Base-by-base conservation (phyloP, 2,329 filamentous ascomycete genomes). In the Colletotrichum sp. region DNA sequence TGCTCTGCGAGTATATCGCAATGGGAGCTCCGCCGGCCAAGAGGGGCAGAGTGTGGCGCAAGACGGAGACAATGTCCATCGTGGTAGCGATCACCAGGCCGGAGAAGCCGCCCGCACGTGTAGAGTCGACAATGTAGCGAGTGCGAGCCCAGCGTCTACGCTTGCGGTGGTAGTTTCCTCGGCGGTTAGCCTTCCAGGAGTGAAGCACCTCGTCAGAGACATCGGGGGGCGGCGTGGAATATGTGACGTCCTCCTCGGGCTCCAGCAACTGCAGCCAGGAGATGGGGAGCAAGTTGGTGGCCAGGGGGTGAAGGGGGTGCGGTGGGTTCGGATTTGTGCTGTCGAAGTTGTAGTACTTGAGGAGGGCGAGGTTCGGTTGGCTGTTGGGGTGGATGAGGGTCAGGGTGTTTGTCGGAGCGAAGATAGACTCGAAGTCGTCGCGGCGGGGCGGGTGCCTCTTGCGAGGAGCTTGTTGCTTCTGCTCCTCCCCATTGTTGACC, bases 181-280 rank as follows among this genome's bases (percentile, higher is more conserved):
- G 90, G 73, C 96, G 96, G 77, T 93, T 95, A 16, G 93, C 91
- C 85, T 98, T 98, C 90, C 94, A 92, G 2, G 89, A 86, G 0
- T 90, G 87, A 3, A 98, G 87, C 28, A 90, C 89, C 18, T 92
- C 90, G 1, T 92, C 87, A 0, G 92, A 80, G 2, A 93, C 87
- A 0, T 86, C 82, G 1, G 91, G 87, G 0, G 95, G 94, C 69
- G 93, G 90, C 30, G 90, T 89, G 36, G 87, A 85, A 84, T 98
- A 98, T 5, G 94, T 91, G 1, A 90, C 89, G 83, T 98, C 97
- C 34, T 92, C 87, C 43, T 91, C 86, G 0, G 97, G 97, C 28
- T 94, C 90, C 18, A 98, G 86, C 7, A 99, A 91, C 84, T 98
- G 96, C 3, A 99, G 90, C 96, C 96, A 99, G 32, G 95, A 96